These are phyloP conservation scores for Calocybe gangraenosa DNA, from an alignment of 768 basidiomycete species.

Conservation along the genomic window DNA sequence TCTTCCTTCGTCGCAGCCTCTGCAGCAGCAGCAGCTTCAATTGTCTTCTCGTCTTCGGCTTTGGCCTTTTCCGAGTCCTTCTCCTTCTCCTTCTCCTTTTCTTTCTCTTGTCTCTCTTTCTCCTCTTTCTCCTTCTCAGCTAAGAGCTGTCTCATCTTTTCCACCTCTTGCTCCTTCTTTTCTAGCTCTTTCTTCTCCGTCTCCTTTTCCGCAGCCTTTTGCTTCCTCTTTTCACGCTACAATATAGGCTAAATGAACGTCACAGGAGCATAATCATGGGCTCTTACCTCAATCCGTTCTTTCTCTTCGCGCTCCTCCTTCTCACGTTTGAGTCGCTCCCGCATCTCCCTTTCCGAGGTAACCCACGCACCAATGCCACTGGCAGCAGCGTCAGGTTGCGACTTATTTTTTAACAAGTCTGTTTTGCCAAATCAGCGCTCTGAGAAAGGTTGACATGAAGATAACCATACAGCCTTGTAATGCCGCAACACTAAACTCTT, in stretches of 20 bases:
- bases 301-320: slow-evolving; percentile 66
- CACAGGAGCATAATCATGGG: slow-evolving; percentile 7
- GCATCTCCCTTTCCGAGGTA: slow-evolving; percentile 66
- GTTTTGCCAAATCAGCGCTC: slow-evolving; percentile 11
- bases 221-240: slow-evolving; percentile 46
- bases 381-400: slow-evolving; percentile 73
- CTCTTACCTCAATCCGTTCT: slow-evolving; percentile 62
- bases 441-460: slow-evolving; percentile 20
- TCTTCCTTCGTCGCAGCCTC: slow-evolving; percentile 23
- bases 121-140: slow-evolving; percentile 51
- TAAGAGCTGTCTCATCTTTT: slow-evolving; percentile 45
- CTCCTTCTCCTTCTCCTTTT: slow-evolving; percentile 23
- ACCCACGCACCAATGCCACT: slow-evolving; percentile 70
- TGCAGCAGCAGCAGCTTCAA: slow-evolving; percentile 20
- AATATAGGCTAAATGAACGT: slow-evolving; percentile 1
- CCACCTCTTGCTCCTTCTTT: slow-evolving; percentile 58
- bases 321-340: slow-evolving; percentile 68
- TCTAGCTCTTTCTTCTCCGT: slow-evolving; percentile 60
- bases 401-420: slow-evolving; percentile 85
- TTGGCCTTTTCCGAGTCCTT: slow-evolving; percentile 13
- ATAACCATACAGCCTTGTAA: slow-evolving; percentile 88
- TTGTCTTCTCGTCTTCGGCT: slow-evolving; percentile 21
- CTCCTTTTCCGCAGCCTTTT: slow-evolving; percentile 54
- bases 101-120: slow-evolving; percentile 36
- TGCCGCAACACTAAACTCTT: slow-evolving; percentile 85